A percentile compares a stretch with the other conserved stretches of the same genome.
Evolutionary conservation across 2,329 filamentous ascomycete species (phyloP).

Genomic region (Ceratocystis harringtonii): DNA sequence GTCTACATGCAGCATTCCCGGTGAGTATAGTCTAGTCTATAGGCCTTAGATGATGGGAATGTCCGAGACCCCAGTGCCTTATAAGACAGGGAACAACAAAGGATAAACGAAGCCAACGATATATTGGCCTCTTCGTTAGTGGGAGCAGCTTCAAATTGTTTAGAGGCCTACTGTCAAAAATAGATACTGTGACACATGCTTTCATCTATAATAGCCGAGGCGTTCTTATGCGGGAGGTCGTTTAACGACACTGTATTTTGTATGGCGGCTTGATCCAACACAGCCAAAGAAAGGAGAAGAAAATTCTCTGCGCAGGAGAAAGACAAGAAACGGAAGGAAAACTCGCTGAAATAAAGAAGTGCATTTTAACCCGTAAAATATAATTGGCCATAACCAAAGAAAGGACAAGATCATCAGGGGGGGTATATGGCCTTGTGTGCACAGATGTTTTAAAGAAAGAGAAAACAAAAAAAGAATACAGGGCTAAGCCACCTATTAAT

Average conservation of each 20-base stretch:
- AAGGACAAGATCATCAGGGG: conserved; percentile 4
- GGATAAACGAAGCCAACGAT: too few relatives aligned
- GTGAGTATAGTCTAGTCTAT: too few relatives aligned
- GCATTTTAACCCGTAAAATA: not conserved
- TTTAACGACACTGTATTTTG: not conserved
- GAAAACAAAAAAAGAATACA: not conserved
- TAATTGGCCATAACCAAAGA: not conserved
- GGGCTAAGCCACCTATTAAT: not conserved
- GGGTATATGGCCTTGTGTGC: not conserved
- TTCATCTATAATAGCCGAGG: too few relatives aligned
- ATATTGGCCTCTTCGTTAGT: too few relatives aligned
- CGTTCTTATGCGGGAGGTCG: too few relatives aligned
- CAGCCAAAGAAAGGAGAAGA: not conserved
- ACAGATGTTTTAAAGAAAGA: conserved; percentile 1
- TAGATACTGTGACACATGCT: too few relatives aligned
- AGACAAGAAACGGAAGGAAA: not conserved
- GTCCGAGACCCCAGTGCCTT: too few relatives aligned
- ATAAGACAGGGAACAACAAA: too few relatives aligned
- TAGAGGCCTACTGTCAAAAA: too few relatives aligned
- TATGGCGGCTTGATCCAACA: not conserved
- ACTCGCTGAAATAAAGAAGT: not conserved
- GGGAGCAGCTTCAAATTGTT: too few relatives aligned
- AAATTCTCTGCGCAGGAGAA: not conserved
- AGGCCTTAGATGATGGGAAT: too few relatives aligned
- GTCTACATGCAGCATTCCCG: too few relatives aligned